Base-by-base conservation (phyloP, 2,329 filamentous ascomycete genomes). In the Claviceps purpurea region DNA sequence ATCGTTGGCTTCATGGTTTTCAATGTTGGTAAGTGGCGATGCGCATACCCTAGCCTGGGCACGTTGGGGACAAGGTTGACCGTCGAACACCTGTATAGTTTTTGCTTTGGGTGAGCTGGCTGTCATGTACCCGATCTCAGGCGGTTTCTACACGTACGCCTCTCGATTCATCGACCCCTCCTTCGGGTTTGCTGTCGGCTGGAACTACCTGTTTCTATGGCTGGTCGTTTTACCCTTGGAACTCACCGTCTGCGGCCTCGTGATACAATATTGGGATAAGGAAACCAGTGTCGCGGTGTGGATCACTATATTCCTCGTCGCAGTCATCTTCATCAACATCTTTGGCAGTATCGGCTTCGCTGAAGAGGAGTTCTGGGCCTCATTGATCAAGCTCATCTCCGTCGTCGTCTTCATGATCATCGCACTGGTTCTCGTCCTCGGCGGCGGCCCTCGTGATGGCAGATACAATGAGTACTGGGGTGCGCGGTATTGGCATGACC, bases 391-490 rank as follows among this genome's bases (percentile, higher is more conserved):
- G 65, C 71, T 82, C 20, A 59, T 65, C 14, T 77, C 80, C 16
- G 78, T 76, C 30, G 58, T 78, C 46, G 73, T 82, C 52, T 83
- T 83, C 65, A 82, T 85, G 68, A 70, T 85, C 56, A 67, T 82
- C 47, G 74, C 73, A 40, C 64, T 83, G 18, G 66, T 82, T 42
- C 70, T 82, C 43, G 73, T 80, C 54, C 71, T 71, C 48, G 79
- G 79, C 26, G 79, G 79, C 26, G 79, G 78, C 0, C 77, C 79
- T 14, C 68, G 68, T 2, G 64, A 53, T 3, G 66, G 69, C 38
- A 55, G 59, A 2, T 75, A 73, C 56, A 62, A 63, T 56, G 56
- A 68, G 6, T 75, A 72, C 57, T 66, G 62, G 60, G 72, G 75
- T 3, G 65, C 66, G n/a, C 64, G 68, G 52, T 68, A 66, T 46